These are phyloP conservation scores for Gnomoniopsis sp. DNA, from an alignment of 2,329 filamentous ascomycete genomes.

Conservation along the genomic window DNA sequence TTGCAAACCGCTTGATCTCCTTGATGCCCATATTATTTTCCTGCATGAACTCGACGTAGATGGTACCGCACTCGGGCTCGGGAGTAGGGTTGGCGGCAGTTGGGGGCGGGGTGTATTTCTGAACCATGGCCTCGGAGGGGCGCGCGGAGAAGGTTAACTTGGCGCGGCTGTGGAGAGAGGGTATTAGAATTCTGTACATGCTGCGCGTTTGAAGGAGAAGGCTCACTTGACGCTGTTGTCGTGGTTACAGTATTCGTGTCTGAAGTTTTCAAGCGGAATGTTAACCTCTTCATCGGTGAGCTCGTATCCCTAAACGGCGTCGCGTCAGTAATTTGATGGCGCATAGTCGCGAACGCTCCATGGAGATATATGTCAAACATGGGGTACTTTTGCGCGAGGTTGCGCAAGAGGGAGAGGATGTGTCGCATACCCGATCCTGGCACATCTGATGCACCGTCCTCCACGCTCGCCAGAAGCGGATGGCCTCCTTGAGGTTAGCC, in stretches of 20 bases:
- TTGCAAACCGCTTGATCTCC: constrained; percentile 86
- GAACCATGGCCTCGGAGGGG: constrained; percentile 79
- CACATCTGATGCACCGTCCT: constrained; percentile 95
- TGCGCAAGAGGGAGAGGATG: constrained; percentile 14
- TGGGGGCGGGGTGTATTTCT: constrained; percentile 73
- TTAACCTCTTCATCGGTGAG: constrained; percentile 85
- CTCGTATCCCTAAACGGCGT: constrained; percentile 75
- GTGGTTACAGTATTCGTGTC: constrained; percentile 64
- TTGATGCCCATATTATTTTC: constrained; percentile 82
- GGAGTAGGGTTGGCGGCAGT: constrained; percentile 68
- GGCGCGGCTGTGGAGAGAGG: constrained; percentile 57
- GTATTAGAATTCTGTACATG: background rate
- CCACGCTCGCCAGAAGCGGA: constrained; percentile 89
- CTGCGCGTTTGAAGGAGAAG: background rate
- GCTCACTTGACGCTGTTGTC: constrained; percentile 75
- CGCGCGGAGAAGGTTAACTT: constrained; percentile 86
- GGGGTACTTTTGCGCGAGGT: constrained; percentile 1
- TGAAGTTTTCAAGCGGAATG: constrained; percentile 82
- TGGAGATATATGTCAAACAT: background rate
- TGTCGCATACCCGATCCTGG: constrained; percentile 69
- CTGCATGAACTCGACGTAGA: constrained; percentile 88
- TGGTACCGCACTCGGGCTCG: constrained; percentile 72
- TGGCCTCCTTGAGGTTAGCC: constrained; percentile 49
- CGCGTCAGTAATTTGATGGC: constrained; percentile 8
- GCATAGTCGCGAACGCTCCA: background rate